A percentile compares a stretch with the other conserved stretches of the same genome.
Conservation (phyloP, 2,329 filamentous ascomycete genomes). For the Trichoderma harzianum region DNA sequence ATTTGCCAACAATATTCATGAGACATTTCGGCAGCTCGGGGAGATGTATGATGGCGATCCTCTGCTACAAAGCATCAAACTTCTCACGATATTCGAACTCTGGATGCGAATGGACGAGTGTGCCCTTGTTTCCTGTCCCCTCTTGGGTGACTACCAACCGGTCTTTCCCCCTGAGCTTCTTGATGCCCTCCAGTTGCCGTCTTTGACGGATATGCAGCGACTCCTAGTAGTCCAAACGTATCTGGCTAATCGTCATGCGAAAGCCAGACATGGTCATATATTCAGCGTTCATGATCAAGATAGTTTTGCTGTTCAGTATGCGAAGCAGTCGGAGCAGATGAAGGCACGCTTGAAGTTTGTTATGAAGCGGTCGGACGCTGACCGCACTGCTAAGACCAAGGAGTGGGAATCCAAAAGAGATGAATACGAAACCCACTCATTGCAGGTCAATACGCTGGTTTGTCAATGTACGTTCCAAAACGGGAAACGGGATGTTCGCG, state of each 20-base stretch:
- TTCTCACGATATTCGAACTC: slow-evolving; percentile 20
- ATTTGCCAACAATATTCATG: slow-evolving; percentile 1
- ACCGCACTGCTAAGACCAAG: not conserved
- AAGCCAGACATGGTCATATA: not conserved
- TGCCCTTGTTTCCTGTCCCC: slow-evolving; percentile 34
- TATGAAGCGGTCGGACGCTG: not conserved
- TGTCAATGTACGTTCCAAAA: slow-evolving; percentile 22
- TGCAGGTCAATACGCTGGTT: not conserved
- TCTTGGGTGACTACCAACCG: slow-evolving; percentile 51
- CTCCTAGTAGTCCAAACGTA: slow-evolving; percentile 35
- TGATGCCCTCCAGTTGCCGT: slow-evolving; percentile 52
- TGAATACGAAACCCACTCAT: slow-evolving; percentile 21
- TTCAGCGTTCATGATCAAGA: not conserved
- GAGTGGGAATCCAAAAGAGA: not conserved
- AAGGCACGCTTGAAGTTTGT: not conserved
- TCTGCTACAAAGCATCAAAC: slow-evolving; percentile 15
- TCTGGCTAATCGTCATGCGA: not conserved
- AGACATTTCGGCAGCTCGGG: not conserved
- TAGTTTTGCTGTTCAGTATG: slow-evolving; percentile 11
- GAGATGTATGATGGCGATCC: slow-evolving; percentile 1
- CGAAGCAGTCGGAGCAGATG: not conserved
- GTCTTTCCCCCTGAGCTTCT: slow-evolving; percentile 48
- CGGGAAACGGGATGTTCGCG: not conserved
- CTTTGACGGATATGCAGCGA: slow-evolving; percentile 45
- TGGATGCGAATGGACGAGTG: slow-evolving; percentile 21